phyloP scores from a whole-genome alignment of 176 grass and related monocot genomes.

The Calamus simplicifolius region DNA sequence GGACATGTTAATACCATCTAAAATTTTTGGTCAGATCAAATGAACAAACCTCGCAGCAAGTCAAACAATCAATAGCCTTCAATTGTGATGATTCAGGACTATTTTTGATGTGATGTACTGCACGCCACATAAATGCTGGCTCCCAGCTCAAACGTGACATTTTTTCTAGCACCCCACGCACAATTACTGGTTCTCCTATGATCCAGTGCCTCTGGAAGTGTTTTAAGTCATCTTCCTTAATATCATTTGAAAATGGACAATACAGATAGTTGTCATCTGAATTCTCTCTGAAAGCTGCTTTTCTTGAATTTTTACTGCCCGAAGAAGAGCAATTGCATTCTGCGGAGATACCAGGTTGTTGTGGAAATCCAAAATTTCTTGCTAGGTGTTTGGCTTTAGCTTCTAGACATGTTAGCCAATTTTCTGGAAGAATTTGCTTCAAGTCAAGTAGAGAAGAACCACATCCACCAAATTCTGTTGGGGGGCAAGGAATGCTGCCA shows the following conservation, averaged over 20 bases:
- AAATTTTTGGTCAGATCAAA: too few relatives aligned
- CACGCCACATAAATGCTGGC: conserved; percentile 51
- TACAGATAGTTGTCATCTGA: conserved; percentile 56
- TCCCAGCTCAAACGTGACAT: conserved; percentile 48
- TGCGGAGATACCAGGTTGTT: conserved; percentile 9
- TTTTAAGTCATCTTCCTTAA: conserved; percentile 31
- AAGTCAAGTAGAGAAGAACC: conserved; percentile 38
- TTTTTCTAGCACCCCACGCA: conserved; percentile 38
- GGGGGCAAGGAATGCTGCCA: conserved; percentile 43
- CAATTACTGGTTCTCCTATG: conserved; percentile 78
- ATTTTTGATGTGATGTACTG: conserved; percentile 19
- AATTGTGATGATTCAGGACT: conserved; percentile 20
- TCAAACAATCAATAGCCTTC: conserved; percentile 41
- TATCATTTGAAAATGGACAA: conserved; percentile 35
- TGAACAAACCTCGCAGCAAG: conserved; percentile 58
- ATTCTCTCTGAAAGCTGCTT: conserved; percentile 48
- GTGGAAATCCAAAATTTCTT: too few relatives aligned
- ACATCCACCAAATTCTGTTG: conserved; percentile 51
- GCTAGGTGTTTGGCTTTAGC: too few relatives aligned
- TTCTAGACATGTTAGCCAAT: conserved; percentile 36
- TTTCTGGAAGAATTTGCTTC: conserved; percentile 34
- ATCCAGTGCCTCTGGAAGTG: conserved; percentile 86
- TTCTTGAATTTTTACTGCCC: conserved; percentile 32
- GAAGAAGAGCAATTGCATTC: conserved; percentile 26
- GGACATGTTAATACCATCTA: too few relatives aligned